These are phyloP conservation scores for Barnettozyma populi DNA, from an alignment of 805 yeast genomes.

Conservation along the genomic window DNA sequence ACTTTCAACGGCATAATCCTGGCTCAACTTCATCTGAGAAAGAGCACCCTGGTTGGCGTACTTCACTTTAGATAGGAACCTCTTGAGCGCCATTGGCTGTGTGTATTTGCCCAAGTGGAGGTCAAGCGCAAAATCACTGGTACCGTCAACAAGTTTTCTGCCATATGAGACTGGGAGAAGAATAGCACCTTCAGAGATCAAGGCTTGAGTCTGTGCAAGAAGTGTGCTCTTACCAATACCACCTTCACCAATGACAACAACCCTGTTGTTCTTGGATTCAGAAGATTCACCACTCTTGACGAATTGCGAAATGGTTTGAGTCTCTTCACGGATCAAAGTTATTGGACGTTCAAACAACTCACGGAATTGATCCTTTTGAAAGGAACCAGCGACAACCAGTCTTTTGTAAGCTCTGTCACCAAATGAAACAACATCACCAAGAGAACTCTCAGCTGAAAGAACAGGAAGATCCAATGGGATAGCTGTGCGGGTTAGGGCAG, in stretches of 20 bases:
- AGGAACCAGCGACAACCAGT: constrained; percentile 53
- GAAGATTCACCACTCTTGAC: constrained; percentile 30
- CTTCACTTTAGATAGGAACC: constrained; percentile 47
- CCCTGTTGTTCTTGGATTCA: constrained; percentile 39
- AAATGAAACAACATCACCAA: constrained; percentile 36
- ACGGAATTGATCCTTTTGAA: constrained; percentile 61
- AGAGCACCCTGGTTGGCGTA: constrained; percentile 40
- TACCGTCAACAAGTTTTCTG: constrained; percentile 60
- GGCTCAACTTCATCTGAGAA: constrained; percentile 28
- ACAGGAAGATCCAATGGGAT: constrained; percentile 15
- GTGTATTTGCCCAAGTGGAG: constrained; percentile 44
- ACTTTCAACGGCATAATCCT: constrained; percentile 30
- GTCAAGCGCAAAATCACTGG: constrained; percentile 60
- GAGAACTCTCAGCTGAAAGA: constrained; percentile 13
- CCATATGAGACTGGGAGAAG: constrained; percentile 64
- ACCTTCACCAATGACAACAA: constrained; percentile 57
- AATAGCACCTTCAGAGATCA: constrained; percentile 41
- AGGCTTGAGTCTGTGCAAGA: constrained; percentile 62
- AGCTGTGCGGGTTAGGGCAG: constrained; percentile 28
- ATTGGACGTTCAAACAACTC: constrained; percentile 61
- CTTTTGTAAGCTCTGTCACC: constrained; percentile 32
- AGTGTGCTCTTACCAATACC: constrained; percentile 80
- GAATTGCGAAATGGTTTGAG: constrained; percentile 36
- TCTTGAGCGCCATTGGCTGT: constrained; percentile 74
- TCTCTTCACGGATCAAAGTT: constrained; percentile 48